These are phyloP conservation scores for Lyophyllum decastes DNA, from an alignment of 768 basidiomycete genomes.

Conservation along the genomic window DNA sequence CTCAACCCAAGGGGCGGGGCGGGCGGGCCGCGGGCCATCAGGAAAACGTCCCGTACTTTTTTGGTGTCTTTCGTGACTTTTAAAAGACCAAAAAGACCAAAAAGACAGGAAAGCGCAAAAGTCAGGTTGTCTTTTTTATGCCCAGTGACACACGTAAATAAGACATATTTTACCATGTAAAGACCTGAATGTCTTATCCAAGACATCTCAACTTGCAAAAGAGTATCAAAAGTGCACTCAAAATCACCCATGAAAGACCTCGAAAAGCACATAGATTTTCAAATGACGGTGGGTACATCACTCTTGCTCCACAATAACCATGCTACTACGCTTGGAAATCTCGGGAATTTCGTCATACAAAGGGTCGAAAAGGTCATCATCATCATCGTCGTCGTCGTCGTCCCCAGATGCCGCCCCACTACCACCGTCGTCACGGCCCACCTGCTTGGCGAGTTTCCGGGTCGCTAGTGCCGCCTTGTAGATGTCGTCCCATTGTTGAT, in stretches of 20 bases:
- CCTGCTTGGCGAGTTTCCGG: not conserved
- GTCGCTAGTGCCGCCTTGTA: not conserved
- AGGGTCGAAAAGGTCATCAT: not conserved
- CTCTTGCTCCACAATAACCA: too few species aligned
- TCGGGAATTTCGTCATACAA: not conserved
- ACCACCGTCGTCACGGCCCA: too few species aligned
- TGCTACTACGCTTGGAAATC: too few species aligned
- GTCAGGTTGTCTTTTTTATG: not conserved
- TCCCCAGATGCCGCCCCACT: not conserved
- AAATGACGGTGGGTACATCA: too few species aligned
- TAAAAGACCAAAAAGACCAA: not conserved
- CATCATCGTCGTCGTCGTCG: not conserved
- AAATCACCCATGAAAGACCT: not conserved
- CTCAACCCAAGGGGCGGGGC: too few species aligned
- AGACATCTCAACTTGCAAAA: not conserved
- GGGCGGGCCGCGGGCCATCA: too few species aligned
- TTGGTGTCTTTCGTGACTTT: not conserved
- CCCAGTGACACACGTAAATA: not conserved
- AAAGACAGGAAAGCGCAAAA: not conserved
- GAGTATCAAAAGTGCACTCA: too few species aligned
- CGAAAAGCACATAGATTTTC: too few species aligned
- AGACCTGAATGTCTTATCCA: not conserved
- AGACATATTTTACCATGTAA: not conserved
- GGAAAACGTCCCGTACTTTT: not conserved
- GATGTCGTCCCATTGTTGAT: not conserved